Evolutionary conservation across 495 filamentous ascomycete genomes (phyloP), one percentile per base, ranked within the genome.

Genomic region (Daldinia decipiens): DNA sequence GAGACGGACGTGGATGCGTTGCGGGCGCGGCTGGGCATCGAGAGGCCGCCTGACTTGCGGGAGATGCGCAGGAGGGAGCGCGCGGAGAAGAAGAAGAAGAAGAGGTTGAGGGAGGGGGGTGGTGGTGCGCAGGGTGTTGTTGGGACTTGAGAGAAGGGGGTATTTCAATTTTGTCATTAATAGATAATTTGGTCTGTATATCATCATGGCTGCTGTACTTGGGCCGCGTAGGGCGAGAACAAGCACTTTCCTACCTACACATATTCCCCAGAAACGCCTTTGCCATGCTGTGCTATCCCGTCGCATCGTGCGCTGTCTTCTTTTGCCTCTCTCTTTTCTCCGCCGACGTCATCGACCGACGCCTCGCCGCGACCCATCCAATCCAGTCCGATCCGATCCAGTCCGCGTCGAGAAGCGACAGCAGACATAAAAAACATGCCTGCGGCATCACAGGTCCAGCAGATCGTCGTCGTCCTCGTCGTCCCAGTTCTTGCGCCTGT

Each of bases 401-500:
- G n/a, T n/a, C n/a, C n/a, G n/a, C n/a, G n/a, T n/a, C n/a, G n/a
- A n/a, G n/a, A n/a, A n/a, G n/a, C n/a, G n/a, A n/a, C n/a, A n/a
- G n/a, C n/a, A n/a, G n/a, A n/a, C n/a, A n/a, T n/a, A n/a, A n/a
- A 15, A 29, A 15, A 24, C 4, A 8, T 5, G 21, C 19, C 47
- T n/a, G 15, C 2, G 26, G 24, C 19, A 52, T 74, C 74, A 83
- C 68, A 83, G 61, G 81, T 93, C 90, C 74, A 93, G 77, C 74
- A 94, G 80, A 76, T 95, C 92, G 77, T 98, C 92, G 77, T 98
- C 93, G 65, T 97, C 91, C 65, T 92, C 93, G 78, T 94, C 93
- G 78, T 91, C 93, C 61, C 88, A 91, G n/a, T 87, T 90, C 78
- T 94, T 97, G 77, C 93, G 85, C 76, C 95, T 83, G 61, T 77